These are phyloP conservation scores for Sicyos edulis DNA, from an alignment of 306 rosid genomes.

Conservation along the genomic window DNA sequence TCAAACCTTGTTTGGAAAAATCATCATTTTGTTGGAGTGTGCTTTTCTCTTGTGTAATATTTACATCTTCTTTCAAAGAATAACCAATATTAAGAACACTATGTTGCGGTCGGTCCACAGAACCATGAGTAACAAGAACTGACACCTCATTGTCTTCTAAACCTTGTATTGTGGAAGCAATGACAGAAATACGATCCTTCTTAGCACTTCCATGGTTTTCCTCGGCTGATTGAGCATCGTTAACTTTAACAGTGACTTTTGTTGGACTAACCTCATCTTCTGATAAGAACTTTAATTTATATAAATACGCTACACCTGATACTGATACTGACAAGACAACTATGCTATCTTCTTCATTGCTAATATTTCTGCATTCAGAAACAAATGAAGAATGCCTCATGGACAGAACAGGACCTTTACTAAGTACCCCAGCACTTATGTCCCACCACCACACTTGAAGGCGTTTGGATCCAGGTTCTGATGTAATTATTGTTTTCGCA, in stretches of 20 bases:
- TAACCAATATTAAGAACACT: slow-evolving; percentile 28
- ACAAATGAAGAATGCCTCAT: slow-evolving; percentile 38
- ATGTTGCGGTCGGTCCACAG: slow-evolving; percentile 43
- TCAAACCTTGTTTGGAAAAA: slow-evolving; percentile 2
- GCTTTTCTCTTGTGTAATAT: background rate
- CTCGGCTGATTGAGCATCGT: slow-evolving; percentile 25
- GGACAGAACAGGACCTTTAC: slow-evolving; percentile 41
- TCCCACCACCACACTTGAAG: slow-evolving; percentile 55
- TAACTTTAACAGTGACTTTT: slow-evolving; percentile 29
- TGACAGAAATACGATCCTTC: slow-evolving; percentile 29
- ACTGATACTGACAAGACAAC: slow-evolving; percentile 36
- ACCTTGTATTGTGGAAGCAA: slow-evolving; percentile 39
- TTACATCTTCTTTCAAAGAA: slow-evolving; percentile 16
- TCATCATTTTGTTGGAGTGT: slow-evolving; percentile 9
- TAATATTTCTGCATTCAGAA: slow-evolving; percentile 37
- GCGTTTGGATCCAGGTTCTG: slow-evolving; percentile 37
- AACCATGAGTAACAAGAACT: slow-evolving; percentile 41
- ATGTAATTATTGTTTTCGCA: slow-evolving; percentile 41
- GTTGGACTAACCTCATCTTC: slow-evolving; percentile 33
- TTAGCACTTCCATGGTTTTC: slow-evolving; percentile 32
- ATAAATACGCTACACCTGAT: slow-evolving; percentile 32
- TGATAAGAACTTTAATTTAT: slow-evolving; percentile 34
- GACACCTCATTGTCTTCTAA: slow-evolving; percentile 27
- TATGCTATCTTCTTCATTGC: slow-evolving; percentile 30
- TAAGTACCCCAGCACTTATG: slow-evolving; percentile 31